Evolutionary conservation across 1,139 yeast genomes (phyloP), one percentile per base, ranked within the genome.

Genomic region (Starmera stellimalicola): DNA sequence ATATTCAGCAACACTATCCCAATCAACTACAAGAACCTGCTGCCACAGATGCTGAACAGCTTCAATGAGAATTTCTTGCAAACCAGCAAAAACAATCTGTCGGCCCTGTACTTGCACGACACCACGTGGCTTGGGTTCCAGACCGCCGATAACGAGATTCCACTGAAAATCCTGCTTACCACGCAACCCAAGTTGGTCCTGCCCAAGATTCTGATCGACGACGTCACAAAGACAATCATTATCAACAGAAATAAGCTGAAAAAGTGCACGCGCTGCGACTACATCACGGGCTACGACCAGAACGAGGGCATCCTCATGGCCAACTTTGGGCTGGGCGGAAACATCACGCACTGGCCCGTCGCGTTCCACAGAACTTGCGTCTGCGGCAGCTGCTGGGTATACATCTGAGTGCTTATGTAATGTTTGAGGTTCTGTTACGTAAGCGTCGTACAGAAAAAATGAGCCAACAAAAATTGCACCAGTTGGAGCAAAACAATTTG

Each of bases 381-480:
- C 17, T 84, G 95, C 54, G 94, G 94, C 0, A 83, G 84, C 32
- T 68, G 77, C 5, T 81, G 91, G 91, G 72, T 71, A 3, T 45
- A 44, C 28, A 31, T 47, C 7, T 22, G 8, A 22, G 12, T n/a
- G n/a, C n/a, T n/a, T n/a, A n/a, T n/a, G n/a, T n/a, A n/a, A n/a
- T n/a, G n/a, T n/a, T n/a, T n/a, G n/a, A n/a, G n/a, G n/a, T n/a
- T n/a, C n/a, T n/a, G n/a, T n/a, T n/a, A n/a, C n/a, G n/a, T n/a
- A n/a, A n/a, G n/a, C n/a, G n/a, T n/a, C n/a, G n/a, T n/a, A n/a
- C n/a, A n/a, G n/a, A n/a, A n/a, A n/a, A n/a, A n/a, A n/a, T n/a
- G n/a, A n/a, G n/a, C n/a, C n/a, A n/a, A n/a, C n/a, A n/a, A n/a
- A n/a, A n/a, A n/a, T n/a, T n/a, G n/a, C n/a, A n/a, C n/a, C n/a